Conservation (phyloP, 805 yeast genomes). For the Jamesozyma jinghongensis region DNA sequence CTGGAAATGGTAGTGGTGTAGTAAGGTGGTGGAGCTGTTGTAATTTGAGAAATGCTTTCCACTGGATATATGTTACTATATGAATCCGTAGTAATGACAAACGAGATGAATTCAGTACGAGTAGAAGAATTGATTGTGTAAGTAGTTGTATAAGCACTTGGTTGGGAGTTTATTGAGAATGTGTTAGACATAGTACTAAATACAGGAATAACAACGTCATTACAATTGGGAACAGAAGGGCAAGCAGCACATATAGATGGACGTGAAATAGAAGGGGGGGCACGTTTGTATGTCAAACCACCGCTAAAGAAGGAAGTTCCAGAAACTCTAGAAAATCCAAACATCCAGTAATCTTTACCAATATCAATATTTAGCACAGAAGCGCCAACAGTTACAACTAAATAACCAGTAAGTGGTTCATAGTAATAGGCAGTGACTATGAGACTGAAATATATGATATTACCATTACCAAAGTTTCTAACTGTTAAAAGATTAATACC, state of each 20-base stretch:
- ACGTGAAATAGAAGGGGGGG: background rate
- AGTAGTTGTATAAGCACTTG: slow-evolving; percentile 7
- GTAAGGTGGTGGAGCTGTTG: slow-evolving; percentile 1
- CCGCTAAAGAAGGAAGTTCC: background rate
- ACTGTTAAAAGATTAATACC: slow-evolving; percentile 4
- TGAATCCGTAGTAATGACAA: slow-evolving; percentile 2
- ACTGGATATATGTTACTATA: background rate
- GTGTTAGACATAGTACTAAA: slow-evolving; percentile 2
- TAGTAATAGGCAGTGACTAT: slow-evolving; percentile 3
- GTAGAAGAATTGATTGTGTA: background rate
- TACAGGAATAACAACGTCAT: background rate
- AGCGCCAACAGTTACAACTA: slow-evolving; percentile 3
- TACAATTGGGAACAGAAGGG: slow-evolving; percentile 1
- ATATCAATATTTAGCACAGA: slow-evolving; percentile 2
- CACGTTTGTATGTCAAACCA: slow-evolving; percentile 2
- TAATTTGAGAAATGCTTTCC: slow-evolving; percentile 2
- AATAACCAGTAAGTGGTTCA: slow-evolving; percentile 6
- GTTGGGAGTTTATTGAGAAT: background rate
- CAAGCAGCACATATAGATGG: slow-evolving; percentile 5
- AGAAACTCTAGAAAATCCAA: background rate
- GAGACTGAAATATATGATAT: slow-evolving; percentile 3
- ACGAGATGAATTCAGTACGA: slow-evolving; percentile 3
- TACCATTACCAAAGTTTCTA: slow-evolving; percentile 6
- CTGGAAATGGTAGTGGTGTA: background rate
- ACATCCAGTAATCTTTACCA: slow-evolving; percentile 8